These are phyloP conservation scores for Russula compacta DNA, from an alignment of 768 basidiomycete genomes.

Conservation along the genomic window DNA sequence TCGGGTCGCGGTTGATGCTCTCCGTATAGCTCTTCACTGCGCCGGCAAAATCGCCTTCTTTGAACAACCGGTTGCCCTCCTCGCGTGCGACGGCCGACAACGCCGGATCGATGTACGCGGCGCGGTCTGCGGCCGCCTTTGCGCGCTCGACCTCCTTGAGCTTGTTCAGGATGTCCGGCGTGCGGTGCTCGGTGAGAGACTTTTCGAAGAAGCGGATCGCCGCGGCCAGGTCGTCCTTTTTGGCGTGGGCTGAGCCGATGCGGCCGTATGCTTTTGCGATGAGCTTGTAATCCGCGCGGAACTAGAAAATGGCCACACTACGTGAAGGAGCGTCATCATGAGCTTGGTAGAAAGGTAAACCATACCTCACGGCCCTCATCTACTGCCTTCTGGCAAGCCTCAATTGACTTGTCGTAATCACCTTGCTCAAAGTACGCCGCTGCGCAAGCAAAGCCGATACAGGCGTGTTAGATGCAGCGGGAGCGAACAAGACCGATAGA, in stretches of 20 bases:
- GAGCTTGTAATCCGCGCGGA: conserved; percentile 91
- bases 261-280: conserved; percentile 92
- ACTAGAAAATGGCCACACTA: conserved; percentile 28
- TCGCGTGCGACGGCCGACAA: conserved; percentile 77
- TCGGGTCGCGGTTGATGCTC: conserved; percentile 91
- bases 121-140: conserved; percentile 67
- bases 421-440: conserved; percentile 93
- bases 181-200: conserved; percentile 92
- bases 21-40: conserved; percentile 92
- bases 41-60: conserved; percentile 81
- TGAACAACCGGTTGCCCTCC: conserved; percentile 89
- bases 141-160: conserved; percentile 74
- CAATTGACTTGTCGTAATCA: conserved; percentile 84
- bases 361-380: conserved; percentile 79
- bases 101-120: conserved; percentile 82
- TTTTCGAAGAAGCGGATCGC: conserved; percentile 93
- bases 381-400: conserved; percentile 90
- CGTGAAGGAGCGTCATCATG: neutral
- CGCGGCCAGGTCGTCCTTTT: conserved; percentile 62
- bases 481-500: neutral
- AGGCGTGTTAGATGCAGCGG: conserved; percentile 1
- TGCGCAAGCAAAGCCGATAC: conserved; percentile 23
- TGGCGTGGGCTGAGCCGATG: conserved; percentile 74
- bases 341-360: conserved; percentile 18
- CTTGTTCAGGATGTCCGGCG: conserved; percentile 85